Conservation (phyloP, 257 asterid genomes). For the Euphrasia confusa region DNA sequence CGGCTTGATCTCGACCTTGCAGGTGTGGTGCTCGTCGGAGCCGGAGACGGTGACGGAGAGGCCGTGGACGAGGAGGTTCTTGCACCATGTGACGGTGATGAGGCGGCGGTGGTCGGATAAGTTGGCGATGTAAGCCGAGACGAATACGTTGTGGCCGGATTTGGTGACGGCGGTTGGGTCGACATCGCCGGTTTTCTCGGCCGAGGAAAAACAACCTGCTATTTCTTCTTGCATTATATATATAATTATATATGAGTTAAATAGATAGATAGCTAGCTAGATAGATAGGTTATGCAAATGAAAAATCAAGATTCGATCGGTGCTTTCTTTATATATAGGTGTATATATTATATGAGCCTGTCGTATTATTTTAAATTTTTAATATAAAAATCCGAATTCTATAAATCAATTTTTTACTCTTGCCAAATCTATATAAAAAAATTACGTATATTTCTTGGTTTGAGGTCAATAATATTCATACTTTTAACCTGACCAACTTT, state of each 20-base stretch:
- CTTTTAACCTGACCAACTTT: slow-evolving; percentile 45
- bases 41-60: slow-evolving; percentile 73
- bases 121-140: slow-evolving; percentile 75
- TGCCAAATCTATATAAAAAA: too few species aligned
- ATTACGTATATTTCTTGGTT: slow-evolving; percentile 10
- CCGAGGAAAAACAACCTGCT: too few species aligned
- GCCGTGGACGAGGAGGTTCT: slow-evolving; percentile 82
- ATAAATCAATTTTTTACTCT: too few species aligned
- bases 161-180: slow-evolving; percentile 46
- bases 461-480: slow-evolving; percentile 30
- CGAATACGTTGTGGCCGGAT: slow-evolving; percentile 76
- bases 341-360: too few species aligned
- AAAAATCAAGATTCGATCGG: slow-evolving; percentile 42
- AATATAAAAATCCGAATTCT: too few species aligned
- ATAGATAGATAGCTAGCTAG: slow-evolving; percentile 10
- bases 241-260: slow-evolving; percentile 1
- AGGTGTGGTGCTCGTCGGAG: slow-evolving; percentile 42
- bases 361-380: too few species aligned
- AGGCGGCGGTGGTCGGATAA: slow-evolving; percentile 63
- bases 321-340: background rate
- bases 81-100: slow-evolving; percentile 92
- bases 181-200: slow-evolving; percentile 51
- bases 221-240: slow-evolving; percentile 66
- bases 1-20: slow-evolving; percentile 90
- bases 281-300: slow-evolving; percentile 36